Evolutionary conservation across 805 yeast genomes (phyloP), one percentile per base, ranked within the genome.

Genomic region (Nakazawaea sp.): DNA sequence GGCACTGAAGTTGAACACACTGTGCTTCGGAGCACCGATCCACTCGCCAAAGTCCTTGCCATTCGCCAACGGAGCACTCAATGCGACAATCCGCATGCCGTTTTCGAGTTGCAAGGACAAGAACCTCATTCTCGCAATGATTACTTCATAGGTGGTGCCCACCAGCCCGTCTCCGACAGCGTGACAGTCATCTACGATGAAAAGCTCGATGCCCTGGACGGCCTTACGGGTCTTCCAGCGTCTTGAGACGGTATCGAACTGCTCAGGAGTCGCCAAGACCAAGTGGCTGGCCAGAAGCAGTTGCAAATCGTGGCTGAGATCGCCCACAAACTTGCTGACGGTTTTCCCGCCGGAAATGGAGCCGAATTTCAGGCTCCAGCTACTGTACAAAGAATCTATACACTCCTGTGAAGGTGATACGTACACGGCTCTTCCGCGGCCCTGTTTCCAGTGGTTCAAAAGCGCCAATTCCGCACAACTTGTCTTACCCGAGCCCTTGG

Each of bases 21-120:
- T 66, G 16, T 57, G 61, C 48, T 76, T 80, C 1, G 68, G 47
- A 18, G 82, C 79, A 2, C 92, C 95, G 20, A 92, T 57, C 96
- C 97, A 92, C 37, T 81, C 85, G 1, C 84, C 90, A 41, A 89
- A 58, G 45, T 86, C 96, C 35, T 75, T 67, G 3, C 82, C 84
- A 50, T 80, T 83, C 0, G 92, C 76, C 27, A 90, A 54, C 2
- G 95, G 75, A 1, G 76, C 66, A 1, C 84, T 67, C 18, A 90
- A 59, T 0, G 76, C 89, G n/a, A 90, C 72, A 18, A 88, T 55
- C 45, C 97, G 61, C 5, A 75, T 45, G 1, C 63, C 52, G 2
- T 59, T 63, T 24, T 78, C 82, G n/a, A 80, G 51, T 45, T 85
- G 92, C 2, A 73, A 66, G 0, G 78, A 63, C 54, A 88, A 74